Evolutionary conservation across 352 stramenopile species (phyloP).

Genomic region (Proteromonas lacertae): DNA sequence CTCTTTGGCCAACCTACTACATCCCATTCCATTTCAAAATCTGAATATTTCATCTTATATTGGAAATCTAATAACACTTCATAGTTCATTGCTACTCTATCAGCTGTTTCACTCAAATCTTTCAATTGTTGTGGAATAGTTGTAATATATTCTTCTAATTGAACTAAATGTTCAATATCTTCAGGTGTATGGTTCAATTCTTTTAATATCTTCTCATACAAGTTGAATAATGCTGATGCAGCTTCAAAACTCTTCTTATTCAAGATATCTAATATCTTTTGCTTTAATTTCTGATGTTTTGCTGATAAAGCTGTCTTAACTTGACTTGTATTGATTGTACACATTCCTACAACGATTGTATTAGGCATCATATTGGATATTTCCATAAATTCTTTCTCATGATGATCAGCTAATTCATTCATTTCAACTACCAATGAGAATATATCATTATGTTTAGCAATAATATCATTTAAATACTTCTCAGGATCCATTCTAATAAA

Average conservation of each 20-base stretch:
- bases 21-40: constrained; percentile 3
- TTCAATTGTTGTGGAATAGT: constrained; percentile 16
- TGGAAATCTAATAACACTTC: neutral
- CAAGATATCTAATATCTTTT: constrained; percentile 7
- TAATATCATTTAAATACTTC: constrained; percentile 27
- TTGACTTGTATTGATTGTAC: constrained; percentile 8
- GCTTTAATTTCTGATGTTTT: constrained; percentile 9
- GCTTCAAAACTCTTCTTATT: constrained; percentile 4
- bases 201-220: constrained; percentile 33
- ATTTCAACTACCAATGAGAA: constrained; percentile 31
- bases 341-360: constrained; percentile 5
- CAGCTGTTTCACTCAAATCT: constrained; percentile 3
- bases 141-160: constrained; percentile 39
- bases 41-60: neutral
- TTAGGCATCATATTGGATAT: constrained; percentile 15
- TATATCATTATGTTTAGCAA: constrained; percentile 18
- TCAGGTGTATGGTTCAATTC: constrained; percentile 31
- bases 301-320: constrained; percentile 5
- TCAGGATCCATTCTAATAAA: constrained; percentile 58
- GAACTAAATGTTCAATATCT: constrained; percentile 51
- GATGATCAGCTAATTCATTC: constrained; percentile 20
- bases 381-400: constrained; percentile 26
- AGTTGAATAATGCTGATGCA: constrained; percentile 17
- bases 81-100: neutral
- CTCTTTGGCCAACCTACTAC: constrained; percentile 2